These are phyloP conservation scores for Dactylonectria estremocensis DNA, from an alignment of 2,329 filamentous ascomycete species.

Conservation along the genomic window DNA sequence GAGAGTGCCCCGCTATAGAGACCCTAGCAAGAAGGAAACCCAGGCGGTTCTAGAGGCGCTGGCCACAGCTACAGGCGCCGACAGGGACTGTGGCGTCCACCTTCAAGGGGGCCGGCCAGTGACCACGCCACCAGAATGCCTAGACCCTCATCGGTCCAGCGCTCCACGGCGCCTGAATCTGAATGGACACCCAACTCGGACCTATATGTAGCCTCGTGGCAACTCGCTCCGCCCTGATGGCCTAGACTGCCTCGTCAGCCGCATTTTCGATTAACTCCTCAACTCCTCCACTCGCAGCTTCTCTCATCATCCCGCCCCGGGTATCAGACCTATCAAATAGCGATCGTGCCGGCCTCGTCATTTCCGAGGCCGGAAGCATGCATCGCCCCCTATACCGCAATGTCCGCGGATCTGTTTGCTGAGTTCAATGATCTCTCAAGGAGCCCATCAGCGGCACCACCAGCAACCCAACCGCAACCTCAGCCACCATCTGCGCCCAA, in stretches of 20 bases:
- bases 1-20: too few species aligned
- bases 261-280: constrained; percentile 18
- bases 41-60: neutral
- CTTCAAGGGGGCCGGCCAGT: constrained; percentile 20
- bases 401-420: constrained; percentile 78
- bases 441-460: constrained; percentile 49
- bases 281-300: constrained; percentile 2
- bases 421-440: constrained; percentile 70
- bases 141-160: neutral
- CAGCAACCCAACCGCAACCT: constrained; percentile 28
- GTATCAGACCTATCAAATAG: neutral
- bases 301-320: neutral
- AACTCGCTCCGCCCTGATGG: neutral
- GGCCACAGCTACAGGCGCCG: neutral
- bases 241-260: constrained; percentile 8
- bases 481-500: constrained; percentile 40
- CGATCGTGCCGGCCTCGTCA: constrained; percentile 23
- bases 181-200: neutral
- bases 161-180: neutral
- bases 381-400: constrained; percentile 51
- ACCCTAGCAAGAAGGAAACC: too few species aligned
- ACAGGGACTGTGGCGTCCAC: constrained; percentile 12
- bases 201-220: constrained; percentile 6
- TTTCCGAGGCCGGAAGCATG: constrained; percentile 29
- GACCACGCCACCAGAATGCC: constrained; percentile 24